Conservation (phyloP, 2,329 filamentous ascomycete genomes). For the Dactylellina drechsleri region DNA sequence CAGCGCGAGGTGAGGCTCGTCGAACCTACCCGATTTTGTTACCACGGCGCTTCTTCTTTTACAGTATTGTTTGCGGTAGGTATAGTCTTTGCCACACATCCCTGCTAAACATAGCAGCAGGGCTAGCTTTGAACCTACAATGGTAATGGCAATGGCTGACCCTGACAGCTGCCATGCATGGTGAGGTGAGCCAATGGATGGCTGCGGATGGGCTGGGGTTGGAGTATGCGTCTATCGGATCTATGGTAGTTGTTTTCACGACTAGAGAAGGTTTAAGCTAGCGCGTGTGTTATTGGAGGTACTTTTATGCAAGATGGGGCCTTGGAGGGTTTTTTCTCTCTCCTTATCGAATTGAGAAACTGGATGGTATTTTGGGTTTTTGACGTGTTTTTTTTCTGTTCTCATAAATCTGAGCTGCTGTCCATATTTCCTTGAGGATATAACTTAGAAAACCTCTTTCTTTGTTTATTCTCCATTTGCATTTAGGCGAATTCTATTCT, state of each 20-base stretch:
- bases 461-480: conserved; percentile 1
- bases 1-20: too few relatives aligned
- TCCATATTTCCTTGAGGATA: too few relatives aligned
- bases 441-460: not conserved
- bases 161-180: too few relatives aligned
- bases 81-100: not conserved
- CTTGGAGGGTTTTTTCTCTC: too few relatives aligned
- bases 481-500: not conserved
- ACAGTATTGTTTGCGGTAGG: too few relatives aligned
- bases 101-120: conserved; percentile 23
- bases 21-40: not conserved
- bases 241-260: not conserved
- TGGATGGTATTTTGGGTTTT: too few relatives aligned
- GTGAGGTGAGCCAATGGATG: conserved; percentile 12
- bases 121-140: too few relatives aligned
- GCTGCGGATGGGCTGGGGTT: not conserved
- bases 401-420: not conserved
- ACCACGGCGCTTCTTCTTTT: not conserved
- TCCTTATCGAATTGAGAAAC: not conserved
- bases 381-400: not conserved
- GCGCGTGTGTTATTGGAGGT: conserved; percentile 4
- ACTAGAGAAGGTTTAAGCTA: not conserved
- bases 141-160: not conserved
- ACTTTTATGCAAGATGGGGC: too few relatives aligned
- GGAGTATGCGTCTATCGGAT: conserved; percentile 10